Percentiles rank a stretch among this genome's conserved stretches.
Conservation (phyloP, 148 eudicot species). For the Amaranthus palmeri region DNA sequence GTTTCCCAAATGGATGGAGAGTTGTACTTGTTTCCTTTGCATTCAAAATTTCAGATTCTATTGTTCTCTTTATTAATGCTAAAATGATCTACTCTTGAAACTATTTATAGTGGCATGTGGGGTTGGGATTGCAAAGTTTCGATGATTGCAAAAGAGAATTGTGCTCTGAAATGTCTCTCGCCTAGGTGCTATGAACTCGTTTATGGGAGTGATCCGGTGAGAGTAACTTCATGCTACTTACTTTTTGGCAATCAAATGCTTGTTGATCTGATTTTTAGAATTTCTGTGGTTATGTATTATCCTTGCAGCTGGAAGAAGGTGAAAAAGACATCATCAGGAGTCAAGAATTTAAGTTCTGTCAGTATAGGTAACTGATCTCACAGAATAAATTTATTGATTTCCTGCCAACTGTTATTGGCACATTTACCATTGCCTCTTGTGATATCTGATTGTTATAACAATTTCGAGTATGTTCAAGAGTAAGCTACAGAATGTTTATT, state of each 20-base stretch:
- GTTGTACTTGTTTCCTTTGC: neutral
- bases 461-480: no score
- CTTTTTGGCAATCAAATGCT: neutral
- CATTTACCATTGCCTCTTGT: constrained; percentile 4
- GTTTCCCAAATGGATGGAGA: neutral
- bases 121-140: constrained; percentile 77
- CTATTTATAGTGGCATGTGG: constrained; percentile 64
- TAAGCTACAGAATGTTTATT: no score
- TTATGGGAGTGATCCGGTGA: constrained; percentile 88
- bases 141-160: constrained; percentile 79
- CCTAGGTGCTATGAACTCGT: constrained; percentile 78
- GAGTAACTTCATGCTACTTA: constrained; percentile 8
- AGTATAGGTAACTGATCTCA: constrained; percentile 53
- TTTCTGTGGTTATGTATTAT: neutral
- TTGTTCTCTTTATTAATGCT: neutral
- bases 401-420: neutral
- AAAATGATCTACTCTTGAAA: neutral
- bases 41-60: neutral
- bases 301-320: constrained; percentile 80
- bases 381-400: neutral
- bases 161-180: constrained; percentile 75
- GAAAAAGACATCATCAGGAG: constrained; percentile 73
- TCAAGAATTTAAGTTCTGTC: constrained; percentile 86
- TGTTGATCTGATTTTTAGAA: neutral
- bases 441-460: neutral